phyloP scores from a whole-genome alignment of 345 rosid genomes.

The Aegle marmelos region DNA sequence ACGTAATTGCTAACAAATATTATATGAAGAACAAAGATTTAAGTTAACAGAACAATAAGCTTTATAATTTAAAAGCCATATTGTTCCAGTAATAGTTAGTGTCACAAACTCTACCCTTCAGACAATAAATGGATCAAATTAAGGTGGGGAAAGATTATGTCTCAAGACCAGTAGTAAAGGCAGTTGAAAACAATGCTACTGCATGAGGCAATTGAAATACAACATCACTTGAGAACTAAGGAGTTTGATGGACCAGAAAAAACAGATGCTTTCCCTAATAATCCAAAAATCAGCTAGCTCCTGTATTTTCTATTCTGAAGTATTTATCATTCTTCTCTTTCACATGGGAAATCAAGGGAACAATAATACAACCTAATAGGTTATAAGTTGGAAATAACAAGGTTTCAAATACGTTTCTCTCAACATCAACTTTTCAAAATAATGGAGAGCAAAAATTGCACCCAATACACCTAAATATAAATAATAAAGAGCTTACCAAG shows the following conservation, averaged over 20 bases:
- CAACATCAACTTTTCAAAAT: neutral
- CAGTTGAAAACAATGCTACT: neutral
- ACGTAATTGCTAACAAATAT: neutral
- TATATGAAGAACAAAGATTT: neutral
- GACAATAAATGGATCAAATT: neutral
- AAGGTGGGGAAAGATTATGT: neutral
- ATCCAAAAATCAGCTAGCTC: neutral
- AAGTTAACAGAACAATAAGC: neutral
- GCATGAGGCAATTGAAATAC: neutral
- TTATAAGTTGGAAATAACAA: neutral
- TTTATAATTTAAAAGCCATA: neutral
- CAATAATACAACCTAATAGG: neutral
- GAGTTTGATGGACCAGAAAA: too few relatives aligned
- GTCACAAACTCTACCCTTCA: neutral
- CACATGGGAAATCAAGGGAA: neutral
- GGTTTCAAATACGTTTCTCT: neutral
- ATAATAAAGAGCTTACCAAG: conserved; percentile 25
- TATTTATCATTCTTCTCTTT: neutral
- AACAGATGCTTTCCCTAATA: neutral
- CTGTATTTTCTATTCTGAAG: neutral
- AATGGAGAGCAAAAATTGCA: neutral
- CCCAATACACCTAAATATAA: neutral
- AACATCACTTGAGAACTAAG: neutral
- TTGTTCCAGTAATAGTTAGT: neutral
- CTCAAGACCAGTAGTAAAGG: neutral